phyloP scores from a whole-genome alignment of 371 early-diverging fungal species.

The Mortierella sp. region DNA sequence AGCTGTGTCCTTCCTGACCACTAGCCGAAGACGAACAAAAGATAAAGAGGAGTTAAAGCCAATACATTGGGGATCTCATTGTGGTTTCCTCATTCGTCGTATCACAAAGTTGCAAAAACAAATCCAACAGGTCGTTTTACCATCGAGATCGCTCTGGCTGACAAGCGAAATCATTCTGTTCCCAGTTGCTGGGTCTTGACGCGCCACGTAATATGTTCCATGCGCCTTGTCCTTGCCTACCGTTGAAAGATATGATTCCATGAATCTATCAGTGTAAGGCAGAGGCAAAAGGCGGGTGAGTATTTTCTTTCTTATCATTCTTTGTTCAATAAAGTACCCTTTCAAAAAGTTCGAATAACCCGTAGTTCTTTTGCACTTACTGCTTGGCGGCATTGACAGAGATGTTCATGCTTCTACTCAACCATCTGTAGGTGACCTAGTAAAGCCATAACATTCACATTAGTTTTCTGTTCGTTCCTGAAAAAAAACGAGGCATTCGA shows the following conservation, averaged over 20 bases:
- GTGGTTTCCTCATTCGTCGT: too few relatives aligned
- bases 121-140: constrained; percentile 24
- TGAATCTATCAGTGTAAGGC: constrained; percentile 18
- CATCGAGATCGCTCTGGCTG: constrained; percentile 26
- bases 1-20: constrained; percentile 16
- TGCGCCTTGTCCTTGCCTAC: constrained; percentile 31
- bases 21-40: constrained; percentile 8
- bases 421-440: constrained; percentile 53
- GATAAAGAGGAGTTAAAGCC: neutral
- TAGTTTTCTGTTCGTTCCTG: neutral
- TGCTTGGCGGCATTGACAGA: constrained; percentile 50
- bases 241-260: constrained; percentile 38
- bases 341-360: neutral
- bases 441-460: neutral
- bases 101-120: too few relatives aligned
- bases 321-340: too few relatives aligned
- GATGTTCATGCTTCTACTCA: constrained; percentile 52
- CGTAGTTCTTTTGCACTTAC: constrained; percentile 6
- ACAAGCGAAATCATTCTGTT: constrained; percentile 30
- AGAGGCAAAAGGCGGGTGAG: too few relatives aligned
- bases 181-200: constrained; percentile 36
- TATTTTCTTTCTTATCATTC: neutral
- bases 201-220: constrained; percentile 42
- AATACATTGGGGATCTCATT: too few relatives aligned
- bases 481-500: neutral